phyloP scores from a whole-genome alignment of 805 yeast genomes.

The Sugiyamaella smithiae region DNA sequence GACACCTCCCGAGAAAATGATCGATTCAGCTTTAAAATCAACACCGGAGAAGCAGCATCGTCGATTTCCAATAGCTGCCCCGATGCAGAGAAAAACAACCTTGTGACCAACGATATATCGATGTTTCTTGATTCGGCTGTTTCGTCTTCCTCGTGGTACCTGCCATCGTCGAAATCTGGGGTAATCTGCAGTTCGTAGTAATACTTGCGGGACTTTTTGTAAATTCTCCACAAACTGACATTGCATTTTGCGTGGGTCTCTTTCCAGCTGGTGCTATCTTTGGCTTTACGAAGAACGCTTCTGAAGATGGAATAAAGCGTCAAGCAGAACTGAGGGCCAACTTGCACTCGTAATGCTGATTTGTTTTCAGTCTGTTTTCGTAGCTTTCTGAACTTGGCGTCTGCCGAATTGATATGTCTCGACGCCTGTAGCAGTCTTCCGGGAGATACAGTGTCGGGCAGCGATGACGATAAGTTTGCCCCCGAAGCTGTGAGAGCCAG shows the following conservation, averaged over 20 bases:
- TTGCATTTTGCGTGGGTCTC: constrained; percentile 62
- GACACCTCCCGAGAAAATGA: constrained; percentile 18
- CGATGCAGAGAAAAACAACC: constrained; percentile 66
- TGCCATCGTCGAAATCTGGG: constrained; percentile 65
- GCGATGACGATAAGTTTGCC: constrained; percentile 50
- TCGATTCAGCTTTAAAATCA: constrained; percentile 52
- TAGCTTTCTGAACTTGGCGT: constrained; percentile 30
- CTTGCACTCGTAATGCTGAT: constrained; percentile 30
- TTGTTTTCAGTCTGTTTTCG: constrained; percentile 12
- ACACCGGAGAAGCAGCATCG: constrained; percentile 61
- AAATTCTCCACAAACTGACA: constrained; percentile 41
- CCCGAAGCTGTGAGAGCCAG: constrained; percentile 68
- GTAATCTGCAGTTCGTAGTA: constrained; percentile 45
- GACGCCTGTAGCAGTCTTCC: constrained; percentile 66
- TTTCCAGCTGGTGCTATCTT: constrained; percentile 60
- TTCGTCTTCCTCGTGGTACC: constrained; percentile 62
- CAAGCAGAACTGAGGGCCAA: constrained; percentile 61
- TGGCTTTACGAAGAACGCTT: constrained; percentile 27
- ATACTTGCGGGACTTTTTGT: constrained; percentile 29
- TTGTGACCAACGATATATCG: constrained; percentile 43
- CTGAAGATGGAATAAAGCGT: constrained; percentile 58
- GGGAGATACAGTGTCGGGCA: constrained; percentile 57
- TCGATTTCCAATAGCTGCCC: constrained; percentile 63
- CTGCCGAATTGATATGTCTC: constrained; percentile 41
- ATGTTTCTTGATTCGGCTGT: constrained; percentile 42